A percentile compares a stretch with the other conserved stretches of the same genome.
Conservation (phyloP, 768 basidiomycete genomes). For the Termitomyces sp. region DNA sequence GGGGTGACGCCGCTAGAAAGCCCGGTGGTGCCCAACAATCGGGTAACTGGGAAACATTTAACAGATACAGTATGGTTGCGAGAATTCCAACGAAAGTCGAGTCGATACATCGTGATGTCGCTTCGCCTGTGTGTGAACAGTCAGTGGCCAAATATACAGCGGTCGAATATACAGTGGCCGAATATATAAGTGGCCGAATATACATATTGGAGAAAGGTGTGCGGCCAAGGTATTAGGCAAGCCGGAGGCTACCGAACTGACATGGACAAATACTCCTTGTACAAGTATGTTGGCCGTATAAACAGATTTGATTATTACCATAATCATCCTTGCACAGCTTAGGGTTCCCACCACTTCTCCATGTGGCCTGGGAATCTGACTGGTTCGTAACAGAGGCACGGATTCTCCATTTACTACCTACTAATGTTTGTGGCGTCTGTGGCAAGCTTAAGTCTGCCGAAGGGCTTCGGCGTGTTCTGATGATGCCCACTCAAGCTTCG, state of each 20-base stretch:
- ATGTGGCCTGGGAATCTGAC: not conserved
- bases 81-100: not conserved
- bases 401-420: not conserved
- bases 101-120: not conserved
- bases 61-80: not conserved
- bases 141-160: not conserved
- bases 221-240: not conserved
- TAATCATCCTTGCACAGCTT: not conserved
- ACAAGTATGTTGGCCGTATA: too few relatives aligned
- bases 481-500: not conserved
- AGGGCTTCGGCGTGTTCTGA: not conserved
- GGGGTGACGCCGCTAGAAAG: not conserved
- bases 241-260: not conserved
- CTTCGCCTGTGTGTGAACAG: not conserved
- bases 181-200: not conserved
- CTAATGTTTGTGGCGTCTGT: not conserved
- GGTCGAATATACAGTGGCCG: not conserved
- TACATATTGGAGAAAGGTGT: not conserved
- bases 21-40: not conserved
- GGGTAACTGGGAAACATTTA: not conserved
- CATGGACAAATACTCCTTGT: not conserved
- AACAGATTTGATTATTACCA: not conserved
- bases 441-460: too few relatives aligned
- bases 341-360: not conserved
- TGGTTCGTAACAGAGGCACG: too few relatives aligned